Percentiles rank a stretch among this genome's conserved stretches.
Evolutionary conservation across 2,329 filamentous ascomycete species (phyloP).

Genomic region (Emmonsia crescens): DNA sequence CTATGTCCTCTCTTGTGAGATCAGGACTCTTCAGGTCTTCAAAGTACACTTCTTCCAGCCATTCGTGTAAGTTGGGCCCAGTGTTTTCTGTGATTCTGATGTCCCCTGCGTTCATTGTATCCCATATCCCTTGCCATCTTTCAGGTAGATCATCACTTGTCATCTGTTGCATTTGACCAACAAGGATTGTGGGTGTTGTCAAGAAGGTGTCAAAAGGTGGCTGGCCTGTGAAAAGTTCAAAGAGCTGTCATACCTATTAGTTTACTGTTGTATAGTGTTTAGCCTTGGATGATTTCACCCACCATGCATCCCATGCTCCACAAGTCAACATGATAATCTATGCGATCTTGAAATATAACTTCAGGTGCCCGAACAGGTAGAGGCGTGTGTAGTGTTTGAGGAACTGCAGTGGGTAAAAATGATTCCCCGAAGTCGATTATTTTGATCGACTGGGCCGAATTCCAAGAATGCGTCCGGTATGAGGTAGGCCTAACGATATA

Average conservation of each 20-base stretch:
- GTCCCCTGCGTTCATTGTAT: slow-evolving; percentile 15
- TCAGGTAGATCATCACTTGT: slow-evolving; percentile 25
- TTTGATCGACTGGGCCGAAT: slow-evolving; percentile 15
- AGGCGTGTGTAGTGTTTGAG: slow-evolving; percentile 25
- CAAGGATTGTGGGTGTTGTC: slow-evolving; percentile 23
- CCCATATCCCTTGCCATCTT: slow-evolving; percentile 24
- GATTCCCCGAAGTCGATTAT: slow-evolving; percentile 33
- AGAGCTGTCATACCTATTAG: slow-evolving; percentile 19
- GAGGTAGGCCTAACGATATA: slow-evolving; percentile 18
- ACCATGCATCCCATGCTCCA: slow-evolving; percentile 32
- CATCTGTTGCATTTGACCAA: slow-evolving; percentile 28
- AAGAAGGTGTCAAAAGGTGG: slow-evolving; percentile 30
- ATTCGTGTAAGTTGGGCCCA: slow-evolving; percentile 22
- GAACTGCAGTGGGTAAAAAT: slow-evolving; percentile 18
- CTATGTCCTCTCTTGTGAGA: slow-evolving; percentile 17
- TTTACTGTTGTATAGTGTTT: not conserved
- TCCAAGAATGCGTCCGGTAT: slow-evolving; percentile 10
- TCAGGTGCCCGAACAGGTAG: slow-evolving; percentile 28
- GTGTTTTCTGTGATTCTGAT: slow-evolving; percentile 11
- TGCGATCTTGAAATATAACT: slow-evolving; percentile 26
- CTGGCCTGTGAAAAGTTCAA: slow-evolving; percentile 30
- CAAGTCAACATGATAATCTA: slow-evolving; percentile 29
- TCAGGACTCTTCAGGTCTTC: slow-evolving; percentile 18
- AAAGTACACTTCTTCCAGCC: slow-evolving; percentile 31
- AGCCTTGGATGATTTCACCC: slow-evolving; percentile 9